A percentile compares a stretch with the other conserved stretches of the same genome.
These are phyloP conservation scores for Moesziomyces parantarcticus DNA, from an alignment of 1,284 basidiomycete species.

Conservation along the genomic window DNA sequence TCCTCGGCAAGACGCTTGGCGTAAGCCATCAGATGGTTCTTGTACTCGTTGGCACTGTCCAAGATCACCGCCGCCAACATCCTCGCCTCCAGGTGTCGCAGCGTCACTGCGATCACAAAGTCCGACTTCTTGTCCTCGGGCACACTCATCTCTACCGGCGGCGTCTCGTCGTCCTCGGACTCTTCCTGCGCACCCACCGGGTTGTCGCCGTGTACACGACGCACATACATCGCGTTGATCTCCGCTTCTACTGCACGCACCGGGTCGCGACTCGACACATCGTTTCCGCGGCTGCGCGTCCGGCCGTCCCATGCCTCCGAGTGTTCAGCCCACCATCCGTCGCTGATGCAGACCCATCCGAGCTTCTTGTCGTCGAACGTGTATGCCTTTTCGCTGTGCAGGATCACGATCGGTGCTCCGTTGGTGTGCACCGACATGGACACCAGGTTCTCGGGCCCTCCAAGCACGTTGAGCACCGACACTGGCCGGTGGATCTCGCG, in stretches of 20 bases:
- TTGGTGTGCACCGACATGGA: slow-evolving; percentile 56
- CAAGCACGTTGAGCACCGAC: slow-evolving; percentile 49
- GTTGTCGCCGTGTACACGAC: slow-evolving; percentile 39
- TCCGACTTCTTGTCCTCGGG: slow-evolving; percentile 47
- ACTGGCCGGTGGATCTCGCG: slow-evolving; percentile 48
- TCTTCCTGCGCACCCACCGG: slow-evolving; percentile 35
- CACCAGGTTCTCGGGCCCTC: slow-evolving; percentile 48
- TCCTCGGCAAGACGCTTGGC: slow-evolving; percentile 61
- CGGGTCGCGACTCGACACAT: slow-evolving; percentile 48
- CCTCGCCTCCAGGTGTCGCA: slow-evolving; percentile 64
- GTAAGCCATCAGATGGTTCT: slow-evolving; percentile 51
- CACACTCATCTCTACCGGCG: slow-evolving; percentile 40
- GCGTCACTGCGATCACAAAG: slow-evolving; percentile 50
- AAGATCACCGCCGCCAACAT: slow-evolving; percentile 60
- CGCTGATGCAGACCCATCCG: slow-evolving; percentile 56
- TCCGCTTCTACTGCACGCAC: slow-evolving; percentile 57
- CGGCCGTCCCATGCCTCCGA: slow-evolving; percentile 59
- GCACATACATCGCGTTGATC: slow-evolving; percentile 56
- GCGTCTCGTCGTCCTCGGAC: slow-evolving; percentile 30
- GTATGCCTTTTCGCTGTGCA: slow-evolving; percentile 54
- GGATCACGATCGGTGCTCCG: slow-evolving; percentile 69
- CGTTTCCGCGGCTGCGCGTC: slow-evolving; percentile 45
- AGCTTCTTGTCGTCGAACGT: slow-evolving; percentile 56
- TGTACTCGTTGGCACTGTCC: slow-evolving; percentile 61
- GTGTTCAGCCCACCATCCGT: slow-evolving; percentile 58